A percentile compares a stretch with the other conserved stretches of the same genome.
These are phyloP conservation scores for Pythium angustatum DNA, from an alignment of 352 stramenopile species.

Conservation along the genomic window DNA sequence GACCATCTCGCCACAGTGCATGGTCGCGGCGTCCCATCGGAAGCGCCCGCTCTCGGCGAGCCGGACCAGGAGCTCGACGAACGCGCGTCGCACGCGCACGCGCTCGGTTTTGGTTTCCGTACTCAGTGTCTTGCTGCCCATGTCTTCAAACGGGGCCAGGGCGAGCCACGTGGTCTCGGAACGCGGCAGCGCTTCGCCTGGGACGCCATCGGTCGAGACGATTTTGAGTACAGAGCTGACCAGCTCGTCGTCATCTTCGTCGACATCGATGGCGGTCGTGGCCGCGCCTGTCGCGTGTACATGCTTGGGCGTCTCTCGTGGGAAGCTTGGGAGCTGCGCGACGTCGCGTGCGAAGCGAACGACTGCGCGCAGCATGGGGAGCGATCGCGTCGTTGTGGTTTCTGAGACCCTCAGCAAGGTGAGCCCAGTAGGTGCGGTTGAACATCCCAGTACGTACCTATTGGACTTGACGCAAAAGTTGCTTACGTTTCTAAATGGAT, in stretches of 20 bases:
- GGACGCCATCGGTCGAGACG: not conserved
- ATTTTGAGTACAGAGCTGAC: not conserved
- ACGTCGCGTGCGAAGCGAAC: too few relatives aligned
- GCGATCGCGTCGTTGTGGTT: too few relatives aligned
- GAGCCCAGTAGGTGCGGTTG: too few relatives aligned
- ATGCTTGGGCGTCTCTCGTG: too few relatives aligned
- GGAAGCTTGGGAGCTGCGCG: too few relatives aligned
- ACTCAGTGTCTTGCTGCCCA: not conserved
- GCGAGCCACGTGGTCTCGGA: conserved; percentile 1
- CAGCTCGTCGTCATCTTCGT: not conserved
- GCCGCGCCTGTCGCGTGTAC: too few relatives aligned
- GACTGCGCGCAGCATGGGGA: too few relatives aligned
- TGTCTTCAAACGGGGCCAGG: conserved; percentile 8
- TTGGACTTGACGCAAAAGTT: too few relatives aligned
- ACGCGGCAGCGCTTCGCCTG: conserved; percentile 4
- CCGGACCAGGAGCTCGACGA: conserved; percentile 17
- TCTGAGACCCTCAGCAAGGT: too few relatives aligned
- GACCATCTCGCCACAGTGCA: conserved; percentile 8
- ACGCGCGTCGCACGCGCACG: conserved; percentile 1
- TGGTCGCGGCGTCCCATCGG: conserved; percentile 5
- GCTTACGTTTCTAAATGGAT: too few relatives aligned
- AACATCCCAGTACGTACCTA: too few relatives aligned
- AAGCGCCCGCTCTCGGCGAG: not conserved
- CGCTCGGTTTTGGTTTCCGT: not conserved
- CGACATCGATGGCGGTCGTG: too few relatives aligned